Evolutionary conservation across 805 yeast species (phyloP).

Genomic region (Yarrowia yakushimensis): DNA sequence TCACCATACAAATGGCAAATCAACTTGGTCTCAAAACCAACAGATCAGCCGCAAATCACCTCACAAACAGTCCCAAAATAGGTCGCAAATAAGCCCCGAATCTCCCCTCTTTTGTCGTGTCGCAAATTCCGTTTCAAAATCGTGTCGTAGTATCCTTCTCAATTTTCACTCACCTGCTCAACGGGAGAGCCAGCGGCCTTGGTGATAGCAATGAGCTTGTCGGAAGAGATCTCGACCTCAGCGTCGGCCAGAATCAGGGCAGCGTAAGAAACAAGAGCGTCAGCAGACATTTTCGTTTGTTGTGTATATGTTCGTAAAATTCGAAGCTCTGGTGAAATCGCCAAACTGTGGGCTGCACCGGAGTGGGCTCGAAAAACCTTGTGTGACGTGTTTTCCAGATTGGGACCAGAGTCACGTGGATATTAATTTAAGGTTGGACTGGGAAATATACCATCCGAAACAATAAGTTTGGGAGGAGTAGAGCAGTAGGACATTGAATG

Average conservation of each 20-base stretch:
- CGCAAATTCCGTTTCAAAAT: background rate
- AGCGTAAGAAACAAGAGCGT: constrained; percentile 45
- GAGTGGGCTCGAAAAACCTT: constrained; percentile 22
- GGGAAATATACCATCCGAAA: background rate
- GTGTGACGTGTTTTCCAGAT: constrained; percentile 21
- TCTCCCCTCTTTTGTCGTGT: background rate
- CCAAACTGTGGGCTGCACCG: constrained; percentile 17
- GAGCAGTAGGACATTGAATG: background rate
- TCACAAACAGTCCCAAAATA: background rate
- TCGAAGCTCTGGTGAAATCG: constrained; percentile 23
- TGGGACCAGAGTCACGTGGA: constrained; percentile 1
- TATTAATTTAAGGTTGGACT: background rate
- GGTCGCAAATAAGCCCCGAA: background rate
- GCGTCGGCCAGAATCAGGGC: constrained; percentile 98
- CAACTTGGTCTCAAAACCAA: too few species aligned
- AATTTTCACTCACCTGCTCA: constrained; percentile 22
- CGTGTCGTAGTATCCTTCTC: too few species aligned
- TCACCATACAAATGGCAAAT: too few species aligned
- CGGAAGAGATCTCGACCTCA: constrained; percentile 87
- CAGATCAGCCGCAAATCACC: background rate
- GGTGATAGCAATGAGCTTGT: constrained; percentile 74
- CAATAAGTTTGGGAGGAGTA: too few species aligned
- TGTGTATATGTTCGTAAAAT: constrained; percentile 21
- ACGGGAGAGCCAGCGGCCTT: constrained; percentile 69
- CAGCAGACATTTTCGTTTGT: constrained; percentile 25